Evolutionary conservation across 2,329 filamentous ascomycete species (phyloP), one percentile per base, ranked within the genome.

Genomic region (Talaromyces funiculosus): DNA sequence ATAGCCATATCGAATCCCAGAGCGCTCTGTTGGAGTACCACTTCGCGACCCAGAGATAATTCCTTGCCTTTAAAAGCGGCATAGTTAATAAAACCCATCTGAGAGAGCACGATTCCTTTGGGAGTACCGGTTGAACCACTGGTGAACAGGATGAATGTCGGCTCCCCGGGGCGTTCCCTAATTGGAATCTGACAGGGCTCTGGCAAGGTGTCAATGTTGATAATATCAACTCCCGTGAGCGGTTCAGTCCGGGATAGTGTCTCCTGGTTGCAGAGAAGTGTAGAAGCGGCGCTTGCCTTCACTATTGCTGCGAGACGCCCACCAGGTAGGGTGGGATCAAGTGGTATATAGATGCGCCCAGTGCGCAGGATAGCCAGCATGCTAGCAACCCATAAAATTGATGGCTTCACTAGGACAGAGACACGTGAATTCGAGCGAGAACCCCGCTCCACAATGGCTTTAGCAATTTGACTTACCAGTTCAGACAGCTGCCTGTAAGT

Each of bases 151-250:
- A 59, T 51, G n/a, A 49, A 37, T 16, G 59, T 59, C 1, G 42
- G 67, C 86, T 85, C 65, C 86, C 3, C 10, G 4, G 82, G 97
- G 67, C 92, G 82, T 60, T 89, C 82, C 71, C 97, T 91, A 4
- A 2, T 16, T 2, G 1, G 0, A 2, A 4, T 18, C 4, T n/a
- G 20, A 14, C 26, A 4, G n/a, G n/a, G n/a, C n/a, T n/a, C n/a
- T n/a, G n/a, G n/a, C n/a, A n/a, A n/a, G n/a, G n/a, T n/a, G 29
- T 57, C 54, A 24, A 57, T 33, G 29, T 45, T 57, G 4, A 45
- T 22, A 3, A 56, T 3, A 3, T 20, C 3, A 20, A n/a, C 29
- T 2, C 16, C 33, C 16, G 33, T n/a, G 5, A 35, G 2, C n/a
- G n/a, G n/a, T n/a, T n/a, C n/a, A n/a, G n/a, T n/a, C n/a, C n/a